Evolutionary conservation across 2,329 filamentous ascomycete species (phyloP), one percentile per base, ranked within the genome.

Genomic region (Penicillium sp.): DNA sequence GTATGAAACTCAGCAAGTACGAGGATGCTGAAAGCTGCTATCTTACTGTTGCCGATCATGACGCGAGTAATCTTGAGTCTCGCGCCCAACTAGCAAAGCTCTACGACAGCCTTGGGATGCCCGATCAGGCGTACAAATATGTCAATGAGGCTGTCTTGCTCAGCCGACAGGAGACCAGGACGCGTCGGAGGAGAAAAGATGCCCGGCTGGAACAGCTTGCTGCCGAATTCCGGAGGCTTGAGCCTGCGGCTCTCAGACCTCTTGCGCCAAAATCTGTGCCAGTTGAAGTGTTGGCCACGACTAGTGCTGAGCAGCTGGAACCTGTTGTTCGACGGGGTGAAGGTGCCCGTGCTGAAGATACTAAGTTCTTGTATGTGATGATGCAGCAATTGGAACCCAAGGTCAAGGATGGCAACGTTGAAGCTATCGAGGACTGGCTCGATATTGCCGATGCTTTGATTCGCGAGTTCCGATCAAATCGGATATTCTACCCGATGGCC

Each of bases 31-130:
- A 94, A 69, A 87, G 90, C 63, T 90, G 87, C 70, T 95, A 93
- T 67, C 83, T 91, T 24, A 85, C 85, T 2, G 86, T 93, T 11
- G 86, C 92, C 39, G 86, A 91, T 53, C 83, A 87, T 59, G 89
- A 96, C 62, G 80, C 87, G 46, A 81, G 86, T 41, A 87, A 89
- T 58, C 87, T 94, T 50, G 88, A 92, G 61, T 90, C 91, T 40
- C 88, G 91, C 40, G 86, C 90, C 33, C 86, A 91, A 67, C 81
- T 97, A 10, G 91, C 91, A 13, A 92, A 90, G 68, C 86, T 97
- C 74, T 96, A 96, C 69, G 91, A 96, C 72, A 86, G 83, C 62
- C 84, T 84, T 46, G 87, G 87, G 62, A 86, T 89, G 76, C 87
- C 85, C 22, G 89, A 92, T 68, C 87, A 91, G 68, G 92, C 92